Evolutionary conservation across 805 yeast genomes (phyloP).

Genomic region (Dipodascopsis uninucleata): DNA sequence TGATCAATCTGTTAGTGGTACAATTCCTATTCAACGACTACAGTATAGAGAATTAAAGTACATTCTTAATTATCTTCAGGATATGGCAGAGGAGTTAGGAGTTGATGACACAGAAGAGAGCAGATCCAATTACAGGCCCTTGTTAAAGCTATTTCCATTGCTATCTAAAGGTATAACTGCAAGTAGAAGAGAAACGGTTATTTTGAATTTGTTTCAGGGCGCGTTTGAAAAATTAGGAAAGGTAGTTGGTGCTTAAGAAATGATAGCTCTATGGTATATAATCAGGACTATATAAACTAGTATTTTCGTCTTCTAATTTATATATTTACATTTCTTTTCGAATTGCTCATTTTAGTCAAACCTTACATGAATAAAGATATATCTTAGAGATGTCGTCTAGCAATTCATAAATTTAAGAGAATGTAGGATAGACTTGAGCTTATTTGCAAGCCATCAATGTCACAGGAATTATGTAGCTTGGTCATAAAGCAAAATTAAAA

Average conservation of each 20-base stretch:
- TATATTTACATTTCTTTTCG: no score
- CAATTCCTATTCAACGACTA: slow-evolving; percentile 61
- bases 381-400: no score
- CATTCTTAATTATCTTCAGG: slow-evolving; percentile 27
- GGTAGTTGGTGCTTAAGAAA: slow-evolving; percentile 6
- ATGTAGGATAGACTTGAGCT: no score
- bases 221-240: slow-evolving; percentile 24
- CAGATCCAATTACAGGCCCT: slow-evolving; percentile 20
- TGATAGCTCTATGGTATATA: no score
- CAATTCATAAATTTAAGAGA: no score
- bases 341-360: no score
- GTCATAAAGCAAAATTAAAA: no score
- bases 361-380: no score
- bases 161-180: slow-evolving; percentile 27
- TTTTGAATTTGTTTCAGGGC: slow-evolving; percentile 19
- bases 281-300: no score
- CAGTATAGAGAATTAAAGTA: slow-evolving; percentile 57
- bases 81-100: slow-evolving; percentile 7
- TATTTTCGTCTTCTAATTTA: no score
- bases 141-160: slow-evolving; percentile 20
- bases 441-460: no score
- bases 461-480: no score
- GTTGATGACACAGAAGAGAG: neutral
- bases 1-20: slow-evolving; percentile 56
- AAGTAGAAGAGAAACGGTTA: slow-evolving; percentile 18